Evolutionary conservation across 805 yeast genomes (phyloP), one percentile per base, ranked within the genome.

Genomic region (Hanseniaspora pseudoguilliermondii): DNA sequence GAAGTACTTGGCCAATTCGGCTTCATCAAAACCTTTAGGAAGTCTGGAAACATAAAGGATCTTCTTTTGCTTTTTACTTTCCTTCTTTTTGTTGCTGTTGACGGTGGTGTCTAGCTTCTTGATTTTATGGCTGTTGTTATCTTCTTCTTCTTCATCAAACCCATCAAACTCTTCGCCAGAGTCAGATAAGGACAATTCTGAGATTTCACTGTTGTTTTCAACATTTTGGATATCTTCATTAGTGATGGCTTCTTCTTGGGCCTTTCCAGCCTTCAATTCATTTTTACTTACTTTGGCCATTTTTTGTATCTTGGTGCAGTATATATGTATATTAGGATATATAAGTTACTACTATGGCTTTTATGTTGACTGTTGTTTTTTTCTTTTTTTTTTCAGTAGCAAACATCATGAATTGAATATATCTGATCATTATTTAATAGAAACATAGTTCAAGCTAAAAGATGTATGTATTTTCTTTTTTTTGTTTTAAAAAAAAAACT

Each of bases 11-110:
- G 77, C 77, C 75, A 75, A 59, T 67, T 86, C 91, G 41, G 71
- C 75, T 70, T 93, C 97, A 63, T 88, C 83, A 73, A 93, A 88
- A 43, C 95, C 96, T 62, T 84, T 83, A 47, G 98, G 98, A 60
- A 93, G 76, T 66, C 97, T 81, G 55, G 97, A 96, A 38, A 93
- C 78, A 69, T 90, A 93, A 55, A 93, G 73, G 54, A 88, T 87
- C 39, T 91, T 89, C 34, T 62, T 61, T 29, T 64, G 63, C 41
- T 64, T 61, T 36, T 61, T 59, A 27, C 62, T 61, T 21, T 60
- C 55, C 13, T 60, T 58, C 18, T 56, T 57, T 20, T 38, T 44
- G 18, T 42, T 49, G 20, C 21, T 32, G 16, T 43, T 43, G 35
- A n/a, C 20, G 49, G 64, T 63, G 27, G 60, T 58, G 36, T 64